phyloP scores from a whole-genome alignment of 495 filamentous ascomycete genomes.

The Penicillium roqueforti region DNA sequence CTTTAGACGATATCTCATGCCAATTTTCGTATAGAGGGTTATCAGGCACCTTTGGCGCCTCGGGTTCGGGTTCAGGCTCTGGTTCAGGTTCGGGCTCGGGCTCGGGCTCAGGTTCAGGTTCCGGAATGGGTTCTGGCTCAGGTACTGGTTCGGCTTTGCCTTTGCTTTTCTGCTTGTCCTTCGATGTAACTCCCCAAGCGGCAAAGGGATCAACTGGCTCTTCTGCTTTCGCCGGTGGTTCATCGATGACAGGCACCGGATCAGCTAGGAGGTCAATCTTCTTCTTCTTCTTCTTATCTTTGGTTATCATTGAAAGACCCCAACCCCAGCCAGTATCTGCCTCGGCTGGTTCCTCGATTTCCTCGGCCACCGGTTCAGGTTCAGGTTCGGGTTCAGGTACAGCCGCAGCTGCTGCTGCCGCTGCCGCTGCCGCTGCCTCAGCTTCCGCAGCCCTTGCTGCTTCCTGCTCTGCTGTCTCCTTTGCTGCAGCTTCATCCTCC shows the following conservation, averaged over 20 bases:
- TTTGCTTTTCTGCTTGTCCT: conserved; percentile 27
- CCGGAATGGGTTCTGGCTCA: conserved; percentile 24
- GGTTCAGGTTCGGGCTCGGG: conserved; percentile 28
- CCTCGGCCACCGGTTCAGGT: conserved; percentile 19
- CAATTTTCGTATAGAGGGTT: conserved; percentile 40
- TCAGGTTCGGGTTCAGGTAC: conserved; percentile 8
- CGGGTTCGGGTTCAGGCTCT: conserved; percentile 27
- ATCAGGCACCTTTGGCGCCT: conserved; percentile 23
- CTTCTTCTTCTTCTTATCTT: conserved; percentile 42
- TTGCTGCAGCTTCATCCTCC: conserved; percentile 17
- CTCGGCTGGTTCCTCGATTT: conserved; percentile 13
- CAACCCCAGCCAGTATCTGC: conserved; percentile 33
- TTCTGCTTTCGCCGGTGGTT: conserved; percentile 29
- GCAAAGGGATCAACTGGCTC: conserved; percentile 50
- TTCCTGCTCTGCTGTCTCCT: conserved; percentile 6
- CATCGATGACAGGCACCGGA: conserved; percentile 24
- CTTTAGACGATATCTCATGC: conserved; percentile 34
- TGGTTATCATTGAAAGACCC: conserved; percentile 29
- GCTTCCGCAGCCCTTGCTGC: neutral
- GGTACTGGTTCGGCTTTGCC: conserved; percentile 19
- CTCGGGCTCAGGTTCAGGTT: conserved; percentile 27
- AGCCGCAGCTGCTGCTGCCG: neutral
- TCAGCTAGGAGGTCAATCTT: conserved; percentile 32
- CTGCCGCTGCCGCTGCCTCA: too few relatives aligned
- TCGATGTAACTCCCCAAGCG: conserved; percentile 18